Evolutionary conservation across 148 eudicot species (phyloP).

Genomic region (Mesembryanthemum crystallinum): DNA sequence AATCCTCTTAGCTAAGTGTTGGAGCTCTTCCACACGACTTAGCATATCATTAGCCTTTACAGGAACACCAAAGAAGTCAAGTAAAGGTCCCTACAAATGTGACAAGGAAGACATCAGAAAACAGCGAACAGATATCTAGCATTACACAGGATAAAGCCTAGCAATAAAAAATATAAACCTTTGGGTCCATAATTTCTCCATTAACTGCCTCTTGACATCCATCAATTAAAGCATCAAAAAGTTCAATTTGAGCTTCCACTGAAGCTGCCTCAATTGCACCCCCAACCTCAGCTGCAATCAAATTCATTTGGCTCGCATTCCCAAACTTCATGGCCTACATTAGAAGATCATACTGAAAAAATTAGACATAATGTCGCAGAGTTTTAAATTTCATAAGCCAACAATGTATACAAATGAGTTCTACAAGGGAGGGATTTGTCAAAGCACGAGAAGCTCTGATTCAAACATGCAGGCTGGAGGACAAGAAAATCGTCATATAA

Average conservation of each 20-base stretch:
- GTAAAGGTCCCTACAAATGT: slow-evolving; percentile 66
- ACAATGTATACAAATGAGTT: not conserved
- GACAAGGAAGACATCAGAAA: slow-evolving; percentile 18
- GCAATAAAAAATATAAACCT: slow-evolving; percentile 38
- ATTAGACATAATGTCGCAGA: slow-evolving; percentile 1
- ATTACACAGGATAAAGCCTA: not conserved
- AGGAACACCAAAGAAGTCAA: slow-evolving; percentile 97
- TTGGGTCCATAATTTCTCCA: slow-evolving; percentile 60
- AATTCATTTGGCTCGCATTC: slow-evolving; percentile 74
- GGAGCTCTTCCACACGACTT: slow-evolving; percentile 88
- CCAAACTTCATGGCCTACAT: slow-evolving; percentile 94
- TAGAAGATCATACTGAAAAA: slow-evolving; percentile 3
- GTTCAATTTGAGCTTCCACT: slow-evolving; percentile 83
- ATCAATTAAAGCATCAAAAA: slow-evolving; percentile 81
- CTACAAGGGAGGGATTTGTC: not conserved
- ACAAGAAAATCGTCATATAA: not conserved
- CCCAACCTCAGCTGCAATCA: slow-evolving; percentile 84
- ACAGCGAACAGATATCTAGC: slow-evolving; percentile 4
- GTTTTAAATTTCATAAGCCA: not conserved
- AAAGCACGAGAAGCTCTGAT: not conserved
- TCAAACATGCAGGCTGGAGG: not conserved
- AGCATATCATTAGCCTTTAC: slow-evolving; percentile 90
- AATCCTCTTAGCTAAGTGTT: slow-evolving; percentile 81
- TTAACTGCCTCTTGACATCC: slow-evolving; percentile 88
- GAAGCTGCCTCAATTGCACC: slow-evolving; percentile 92